Evolutionary conservation across 257 asterid species (phyloP).

Genomic region (Asclepias syriaca): DNA sequence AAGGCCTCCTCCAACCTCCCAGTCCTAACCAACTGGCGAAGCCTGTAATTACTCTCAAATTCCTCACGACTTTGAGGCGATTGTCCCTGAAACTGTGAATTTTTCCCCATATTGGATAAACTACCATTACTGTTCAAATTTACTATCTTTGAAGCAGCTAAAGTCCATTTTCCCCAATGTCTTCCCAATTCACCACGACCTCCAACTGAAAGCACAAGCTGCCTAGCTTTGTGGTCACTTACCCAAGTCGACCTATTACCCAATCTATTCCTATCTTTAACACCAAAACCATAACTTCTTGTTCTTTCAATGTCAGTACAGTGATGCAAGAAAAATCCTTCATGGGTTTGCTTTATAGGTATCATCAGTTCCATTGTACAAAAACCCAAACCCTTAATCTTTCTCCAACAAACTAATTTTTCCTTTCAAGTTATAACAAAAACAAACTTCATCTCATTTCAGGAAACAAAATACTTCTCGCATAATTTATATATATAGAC

Average conservation of each 20-base stretch:
- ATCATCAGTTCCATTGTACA: constrained; percentile 48
- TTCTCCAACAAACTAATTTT: not conserved
- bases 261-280: constrained; percentile 17
- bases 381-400: not conserved
- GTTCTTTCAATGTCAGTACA: constrained; percentile 15
- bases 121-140: constrained; percentile 39
- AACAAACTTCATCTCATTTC: not conserved
- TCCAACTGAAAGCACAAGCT: constrained; percentile 2
- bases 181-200: constrained; percentile 20
- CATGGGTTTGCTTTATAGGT: constrained; percentile 46
- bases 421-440: not conserved
- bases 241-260: constrained; percentile 17
- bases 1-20: constrained; percentile 71
- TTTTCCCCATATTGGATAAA: constrained; percentile 29
- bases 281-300: constrained; percentile 17
- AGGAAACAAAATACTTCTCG: not conserved
- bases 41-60: constrained; percentile 61
- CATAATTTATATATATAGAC: not conserved
- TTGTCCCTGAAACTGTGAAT: constrained; percentile 9
- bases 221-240: constrained; percentile 11
- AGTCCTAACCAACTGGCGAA: constrained; percentile 58
- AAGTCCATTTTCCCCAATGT: constrained; percentile 29
- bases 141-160: constrained; percentile 46
- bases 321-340: constrained; percentile 38
- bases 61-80: constrained; percentile 44